These are phyloP conservation scores for Penicillium soppii DNA, from an alignment of 495 filamentous ascomycete genomes.

Conservation along the genomic window DNA sequence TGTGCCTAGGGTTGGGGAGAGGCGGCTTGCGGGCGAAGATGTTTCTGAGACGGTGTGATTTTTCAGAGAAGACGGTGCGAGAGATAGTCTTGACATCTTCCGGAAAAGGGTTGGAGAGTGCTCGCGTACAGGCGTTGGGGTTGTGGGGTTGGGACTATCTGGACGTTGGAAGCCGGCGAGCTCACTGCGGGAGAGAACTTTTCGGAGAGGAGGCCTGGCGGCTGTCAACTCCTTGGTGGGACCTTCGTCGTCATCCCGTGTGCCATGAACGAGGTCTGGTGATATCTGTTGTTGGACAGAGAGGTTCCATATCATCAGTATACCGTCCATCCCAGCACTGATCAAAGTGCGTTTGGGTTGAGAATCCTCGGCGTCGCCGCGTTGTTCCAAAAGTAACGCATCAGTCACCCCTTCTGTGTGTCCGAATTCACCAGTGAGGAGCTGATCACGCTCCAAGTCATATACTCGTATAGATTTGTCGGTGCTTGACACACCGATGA, in stretches of 20 bases:
- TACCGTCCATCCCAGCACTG: constrained; percentile 78
- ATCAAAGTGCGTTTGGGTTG: constrained; percentile 53
- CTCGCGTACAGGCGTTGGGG: constrained; percentile 54
- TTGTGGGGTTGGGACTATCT: constrained; percentile 39
- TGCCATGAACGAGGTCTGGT: constrained; percentile 27
- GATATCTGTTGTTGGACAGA: constrained; percentile 40
- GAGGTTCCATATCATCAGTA: constrained; percentile 82
- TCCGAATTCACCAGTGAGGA: constrained; percentile 87
- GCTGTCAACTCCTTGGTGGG: constrained; percentile 56
- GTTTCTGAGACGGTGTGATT: constrained; percentile 26
- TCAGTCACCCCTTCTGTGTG: constrained; percentile 91
- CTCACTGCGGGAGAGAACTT: constrained; percentile 73
- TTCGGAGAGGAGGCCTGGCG: constrained; percentile 63
- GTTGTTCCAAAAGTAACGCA: constrained; percentile 64
- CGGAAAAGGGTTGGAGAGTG: constrained; percentile 65
- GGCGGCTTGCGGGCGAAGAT: constrained; percentile 35
- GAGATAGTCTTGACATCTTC: constrained; percentile 51
- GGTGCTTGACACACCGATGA: constrained; percentile 83
- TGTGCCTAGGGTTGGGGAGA: constrained; percentile 31
- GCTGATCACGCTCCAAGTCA: constrained; percentile 67
- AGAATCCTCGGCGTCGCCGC: constrained; percentile 39
- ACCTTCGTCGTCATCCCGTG: constrained; percentile 37
- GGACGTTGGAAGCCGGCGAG: constrained; percentile 71
- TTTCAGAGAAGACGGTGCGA: constrained; percentile 33
- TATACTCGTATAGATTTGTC: constrained; percentile 95